Evolutionary conservation across 148 eudicot genomes (phyloP), one percentile per base, ranked within the genome.

Genomic region (Spergularia marina): DNA sequence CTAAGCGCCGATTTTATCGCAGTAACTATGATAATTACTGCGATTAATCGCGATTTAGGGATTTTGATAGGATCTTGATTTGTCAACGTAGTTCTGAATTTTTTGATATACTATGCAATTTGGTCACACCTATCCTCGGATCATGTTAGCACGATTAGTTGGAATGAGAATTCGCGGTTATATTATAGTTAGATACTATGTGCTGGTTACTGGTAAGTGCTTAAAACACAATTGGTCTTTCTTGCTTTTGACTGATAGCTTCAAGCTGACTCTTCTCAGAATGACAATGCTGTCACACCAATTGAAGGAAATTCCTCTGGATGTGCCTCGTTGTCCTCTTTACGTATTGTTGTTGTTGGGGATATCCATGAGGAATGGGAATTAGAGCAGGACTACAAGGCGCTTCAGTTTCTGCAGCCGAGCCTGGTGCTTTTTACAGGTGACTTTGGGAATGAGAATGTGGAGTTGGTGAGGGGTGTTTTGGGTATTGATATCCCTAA

Each of bases 381-480:
- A 72, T 79, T 87, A 1, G 80, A 79, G 78, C 87, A 84, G 76
- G 98, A 93, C 76, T 64, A 88, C 44, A 87, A 84, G 71, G 98
- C 98, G 56, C 96, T 93, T 71, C 88, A 83, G 51, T 79, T 90
- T 1, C 70, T 92, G 59, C 83, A 89, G 95, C 95, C 97, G 63
- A 95, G 90, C 87, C 66, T 92, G 83, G 97, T 92, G 83, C 85
- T 92, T 55, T 92, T 90, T 74, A 92, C 97, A 84, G 98, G 98
- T 84, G 98, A 93, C 83, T 87, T 89, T 83, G 96, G 96, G 40
- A 86, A 93, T 75, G 96, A 90, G 88, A 87, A 86, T 79, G 93
- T 87, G 71, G 90, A 89, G 73, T 84, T 92, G 71, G 96, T 92
- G 72, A 76, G 79, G 78, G 85, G 86, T 76, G 88, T 92, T 69